Base-by-base conservation (phyloP, 164 flowering plant genomes). In the Paratinospora sagittata region DNA sequence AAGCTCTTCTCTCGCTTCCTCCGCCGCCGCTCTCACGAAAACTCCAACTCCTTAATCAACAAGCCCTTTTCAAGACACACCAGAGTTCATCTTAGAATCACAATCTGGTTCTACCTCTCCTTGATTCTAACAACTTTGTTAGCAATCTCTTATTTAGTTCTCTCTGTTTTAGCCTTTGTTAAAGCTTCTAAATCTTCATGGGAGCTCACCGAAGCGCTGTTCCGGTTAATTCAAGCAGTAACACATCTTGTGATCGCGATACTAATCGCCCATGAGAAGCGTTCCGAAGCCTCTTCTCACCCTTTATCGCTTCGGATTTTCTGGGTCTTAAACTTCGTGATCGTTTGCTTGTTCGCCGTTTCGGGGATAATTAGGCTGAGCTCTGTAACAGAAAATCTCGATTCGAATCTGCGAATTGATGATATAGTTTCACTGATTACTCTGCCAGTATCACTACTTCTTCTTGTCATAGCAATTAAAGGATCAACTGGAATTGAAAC, bases 221-320 rank as follows among this genome's bases (percentile, higher is more conserved):
- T 85, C 74, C 85, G 91, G 86, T 67, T 89, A 27, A 45, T 87
- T 47, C 92, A 87, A 78, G 90, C 88, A 24, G 23, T 85, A 0
- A 84, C 94, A 55, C 82, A 89, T 67, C 58, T 73, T 3, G 79
- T 78, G 3, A 81, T 89, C 47, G 73, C 84, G 3, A 63, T 86
- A 26, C 70, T 92, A 36, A 76, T 95, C 36, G 73, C 78, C n/a
- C 97, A 95, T 45, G 92, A 88, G 83, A 90, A 85, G 84, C 79
- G 81, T 79, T 95, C 90, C 70, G 67, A 74, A 67, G 86, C 96
- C 19, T 65, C 70, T 2, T 64, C 45, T 52, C 97, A 92, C 75
- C 97, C 97, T 0, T 16, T 79, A 27, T 75, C 92, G 1, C 88
- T 95, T 55, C 79, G 97, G 23, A 27, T 83, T 55, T 95, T 78